phyloP scores from a whole-genome alignment of 164 flowering plant genomes.

The Magnolia changhungtana region DNA sequence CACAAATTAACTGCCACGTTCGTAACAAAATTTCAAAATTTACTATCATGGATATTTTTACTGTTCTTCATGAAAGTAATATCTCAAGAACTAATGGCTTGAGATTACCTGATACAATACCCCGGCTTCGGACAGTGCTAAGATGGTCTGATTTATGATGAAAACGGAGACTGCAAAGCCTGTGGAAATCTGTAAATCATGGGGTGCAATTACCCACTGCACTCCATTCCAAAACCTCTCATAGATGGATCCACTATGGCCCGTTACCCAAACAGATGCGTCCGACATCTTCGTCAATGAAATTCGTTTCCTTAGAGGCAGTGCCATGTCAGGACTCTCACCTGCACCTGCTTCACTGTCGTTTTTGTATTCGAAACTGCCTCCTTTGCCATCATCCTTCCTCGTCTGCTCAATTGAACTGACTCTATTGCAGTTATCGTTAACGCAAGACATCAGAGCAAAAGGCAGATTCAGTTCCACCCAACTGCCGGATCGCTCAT shows the following conservation, averaged over 20 bases:
- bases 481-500: conserved; percentile 66
- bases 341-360: conserved; percentile 13
- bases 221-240: conserved; percentile 95
- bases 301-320: conserved; percentile 56
- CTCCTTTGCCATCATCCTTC: conserved; percentile 11
- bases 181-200: conserved; percentile 53
- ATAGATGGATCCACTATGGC: conserved; percentile 76
- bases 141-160: conserved; percentile 62
- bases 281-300: conserved; percentile 71
- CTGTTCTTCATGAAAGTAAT: not conserved
- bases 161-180: conserved; percentile 60
- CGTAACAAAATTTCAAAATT: not conserved
- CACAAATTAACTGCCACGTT: no score
- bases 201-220: conserved; percentile 88
- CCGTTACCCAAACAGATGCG: conserved; percentile 73
- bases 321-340: conserved; percentile 19
- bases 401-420: conserved; percentile 32
- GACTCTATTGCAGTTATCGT: conserved; percentile 59
- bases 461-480: conserved; percentile 64
- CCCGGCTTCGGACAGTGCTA: conserved; percentile 69
- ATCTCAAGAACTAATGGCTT: not conserved
- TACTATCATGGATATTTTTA: not conserved
- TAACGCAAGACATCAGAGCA: conserved; percentile 62
- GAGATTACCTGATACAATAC: conserved; percentile 57
- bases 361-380: conserved; percentile 16